Evolutionary conservation across 2,329 filamentous ascomycete genomes (phyloP).

Genomic region (Zalaria obscura): DNA sequence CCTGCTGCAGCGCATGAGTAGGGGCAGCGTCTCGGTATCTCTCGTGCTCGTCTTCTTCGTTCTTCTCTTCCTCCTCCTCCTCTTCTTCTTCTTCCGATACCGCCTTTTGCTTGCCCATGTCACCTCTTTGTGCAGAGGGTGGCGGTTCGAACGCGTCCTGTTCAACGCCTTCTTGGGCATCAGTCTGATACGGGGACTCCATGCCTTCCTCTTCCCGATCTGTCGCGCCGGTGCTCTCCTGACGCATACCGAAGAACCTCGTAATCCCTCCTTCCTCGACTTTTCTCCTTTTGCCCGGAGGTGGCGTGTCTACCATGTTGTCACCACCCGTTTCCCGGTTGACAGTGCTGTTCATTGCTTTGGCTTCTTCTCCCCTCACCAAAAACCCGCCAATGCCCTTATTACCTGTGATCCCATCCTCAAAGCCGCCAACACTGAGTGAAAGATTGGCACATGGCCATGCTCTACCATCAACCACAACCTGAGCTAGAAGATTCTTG

Average conservation of each 20-base stretch:
- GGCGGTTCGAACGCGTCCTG: slow-evolving; percentile 6
- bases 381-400: slow-evolving; percentile 77
- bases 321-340: slow-evolving; percentile 11
- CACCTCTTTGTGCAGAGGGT: slow-evolving; percentile 8
- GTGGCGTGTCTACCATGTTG: slow-evolving; percentile 11
- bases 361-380: slow-evolving; percentile 49
- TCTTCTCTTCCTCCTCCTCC: slow-evolving; percentile 1
- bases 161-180: too few species aligned
- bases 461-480: slow-evolving; percentile 60
- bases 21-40: not conserved
- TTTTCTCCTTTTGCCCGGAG: slow-evolving; percentile 21
- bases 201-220: slow-evolving; percentile 2
- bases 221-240: slow-evolving; percentile 9
- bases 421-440: slow-evolving; percentile 79
- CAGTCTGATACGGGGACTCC: too few species aligned
- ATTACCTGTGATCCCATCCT: slow-evolving; percentile 73
- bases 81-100: not conserved
- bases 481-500: slow-evolving; percentile 61
- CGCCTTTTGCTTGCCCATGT: not conserved
- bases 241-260: slow-evolving; percentile 17
- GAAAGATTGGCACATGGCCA: slow-evolving; percentile 92
- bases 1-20: not conserved
- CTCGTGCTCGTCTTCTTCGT: not conserved
- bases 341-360: slow-evolving; percentile 23
- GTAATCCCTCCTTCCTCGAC: slow-evolving; percentile 18